phyloP scores from a whole-genome alignment of 768 basidiomycete species.

The Tremella mesenterica region DNA sequence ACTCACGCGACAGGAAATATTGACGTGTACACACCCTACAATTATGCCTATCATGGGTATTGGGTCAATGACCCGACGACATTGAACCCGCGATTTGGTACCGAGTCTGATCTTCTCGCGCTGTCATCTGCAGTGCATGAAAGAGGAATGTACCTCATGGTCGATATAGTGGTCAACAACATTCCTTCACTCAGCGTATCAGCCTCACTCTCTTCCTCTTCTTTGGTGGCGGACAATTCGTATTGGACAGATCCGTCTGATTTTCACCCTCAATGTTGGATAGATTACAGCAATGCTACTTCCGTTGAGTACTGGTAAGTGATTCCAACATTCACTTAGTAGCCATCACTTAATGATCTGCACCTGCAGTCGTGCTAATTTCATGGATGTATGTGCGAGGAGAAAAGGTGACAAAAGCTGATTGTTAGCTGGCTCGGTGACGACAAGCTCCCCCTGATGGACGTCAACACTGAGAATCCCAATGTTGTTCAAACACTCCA shows the following conservation, averaged over 20 bases:
- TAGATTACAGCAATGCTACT: conserved; percentile 56
- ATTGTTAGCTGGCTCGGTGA: conserved; percentile 68
- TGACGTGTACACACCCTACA: conserved; percentile 61
- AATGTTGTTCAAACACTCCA: conserved; percentile 57
- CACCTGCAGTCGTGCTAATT: too few species aligned
- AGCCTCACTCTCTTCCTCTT: conserved; percentile 24
- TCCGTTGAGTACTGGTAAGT: conserved; percentile 37
- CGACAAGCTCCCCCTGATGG: conserved; percentile 61
- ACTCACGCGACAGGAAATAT: conserved; percentile 53
- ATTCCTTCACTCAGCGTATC: conserved; percentile 56
- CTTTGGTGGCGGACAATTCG: conserved; percentile 21
- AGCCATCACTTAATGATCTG: too few species aligned
- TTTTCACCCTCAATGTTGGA: conserved; percentile 69
- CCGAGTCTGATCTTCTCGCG: conserved; percentile 60
- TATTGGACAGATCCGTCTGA: conserved; percentile 45
- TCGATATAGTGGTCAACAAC: conserved; percentile 75
- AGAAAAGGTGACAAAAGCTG: conserved; percentile 1
- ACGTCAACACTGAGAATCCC: conserved; percentile 67
- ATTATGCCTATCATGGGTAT: conserved; percentile 70
- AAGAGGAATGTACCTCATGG: conserved; percentile 77
- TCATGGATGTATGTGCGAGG: too few species aligned
- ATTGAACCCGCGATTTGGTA: conserved; percentile 67
- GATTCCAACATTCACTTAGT: neutral
- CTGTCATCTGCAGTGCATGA: conserved; percentile 61
- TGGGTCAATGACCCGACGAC: conserved; percentile 51